Conservation (phyloP, 345 rosid species). For the Geranium rotundifolium region DNA sequence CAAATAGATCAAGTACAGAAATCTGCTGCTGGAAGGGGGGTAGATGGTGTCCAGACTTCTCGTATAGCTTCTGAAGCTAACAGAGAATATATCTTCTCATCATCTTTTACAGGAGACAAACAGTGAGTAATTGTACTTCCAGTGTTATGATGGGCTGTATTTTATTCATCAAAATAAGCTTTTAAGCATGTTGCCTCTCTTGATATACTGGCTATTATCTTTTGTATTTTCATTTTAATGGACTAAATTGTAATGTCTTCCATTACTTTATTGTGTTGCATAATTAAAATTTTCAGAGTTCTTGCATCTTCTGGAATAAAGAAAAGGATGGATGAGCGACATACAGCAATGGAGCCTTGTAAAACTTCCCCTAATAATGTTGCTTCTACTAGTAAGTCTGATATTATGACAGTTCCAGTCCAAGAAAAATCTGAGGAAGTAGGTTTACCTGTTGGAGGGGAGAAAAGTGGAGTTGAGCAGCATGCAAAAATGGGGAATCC, state of each 20-base stretch:
- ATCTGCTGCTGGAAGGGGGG: conserved; percentile 72
- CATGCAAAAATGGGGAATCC: conserved; percentile 16
- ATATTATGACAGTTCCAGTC: conserved; percentile 21
- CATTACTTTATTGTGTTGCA: conserved; percentile 1
- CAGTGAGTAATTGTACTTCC: conserved; percentile 39
- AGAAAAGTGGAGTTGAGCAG: conserved; percentile 30
- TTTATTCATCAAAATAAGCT: neutral
- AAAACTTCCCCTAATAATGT: conserved; percentile 19
- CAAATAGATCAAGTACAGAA: conserved; percentile 90
- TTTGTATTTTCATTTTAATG: neutral
- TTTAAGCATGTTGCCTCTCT: neutral
- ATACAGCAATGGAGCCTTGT: conserved; percentile 14
- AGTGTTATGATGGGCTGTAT: neutral
- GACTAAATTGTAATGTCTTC: neutral
- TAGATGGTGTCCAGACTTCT: conserved; percentile 81
- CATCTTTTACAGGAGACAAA: conserved; percentile 82
- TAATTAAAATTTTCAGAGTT: conserved; percentile 32
- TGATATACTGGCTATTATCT: neutral
- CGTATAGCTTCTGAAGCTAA: conserved; percentile 94
- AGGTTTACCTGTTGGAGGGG: conserved; percentile 20
- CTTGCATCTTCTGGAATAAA: conserved; percentile 24
- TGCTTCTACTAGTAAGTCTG: conserved; percentile 28
- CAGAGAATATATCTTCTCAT: conserved; percentile 85
- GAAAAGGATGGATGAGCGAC: conserved; percentile 29
- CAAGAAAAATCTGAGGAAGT: conserved; percentile 37